A percentile compares a stretch with the other conserved stretches of the same genome.
These are phyloP conservation scores for Metarhizium sp. DNA, from an alignment of 2,329 filamentous ascomycete genomes.

Conservation along the genomic window DNA sequence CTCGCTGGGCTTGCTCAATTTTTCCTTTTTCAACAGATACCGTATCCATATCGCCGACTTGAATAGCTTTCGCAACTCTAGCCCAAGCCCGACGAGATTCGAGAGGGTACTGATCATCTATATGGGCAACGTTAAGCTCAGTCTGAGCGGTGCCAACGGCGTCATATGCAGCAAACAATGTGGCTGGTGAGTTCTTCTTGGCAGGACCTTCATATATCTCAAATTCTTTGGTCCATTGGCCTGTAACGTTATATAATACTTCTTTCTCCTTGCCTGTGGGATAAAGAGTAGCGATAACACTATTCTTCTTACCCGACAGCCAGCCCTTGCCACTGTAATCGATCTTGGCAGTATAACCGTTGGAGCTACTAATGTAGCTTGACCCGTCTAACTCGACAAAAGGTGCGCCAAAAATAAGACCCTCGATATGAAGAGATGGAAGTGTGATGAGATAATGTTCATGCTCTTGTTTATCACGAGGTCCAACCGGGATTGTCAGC, in stretches of 20 bases:
- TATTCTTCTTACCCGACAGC: slow-evolving; percentile 94
- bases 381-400: slow-evolving; percentile 85
- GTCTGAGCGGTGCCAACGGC: slow-evolving; percentile 50
- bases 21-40: slow-evolving; percentile 73
- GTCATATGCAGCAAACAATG: slow-evolving; percentile 50
- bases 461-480: slow-evolving; percentile 22
- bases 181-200: slow-evolving; percentile 39
- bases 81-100: slow-evolving; percentile 85
- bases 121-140: slow-evolving; percentile 58
- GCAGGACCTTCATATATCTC: slow-evolving; percentile 59
- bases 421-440: slow-evolving; percentile 86
- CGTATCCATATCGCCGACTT: slow-evolving; percentile 72
- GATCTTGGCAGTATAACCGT: slow-evolving; percentile 79
- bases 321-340: slow-evolving; percentile 92
- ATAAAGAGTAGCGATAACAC: slow-evolving; percentile 67
- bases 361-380: slow-evolving; percentile 78
- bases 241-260: slow-evolving; percentile 69
- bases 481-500: slow-evolving; percentile 54
- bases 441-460: slow-evolving; percentile 88
- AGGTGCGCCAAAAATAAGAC: slow-evolving; percentile 74
- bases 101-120: slow-evolving; percentile 75
- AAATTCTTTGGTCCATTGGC: slow-evolving; percentile 84
- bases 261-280: slow-evolving; percentile 63
- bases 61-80: slow-evolving; percentile 74
- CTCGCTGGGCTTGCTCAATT: slow-evolving; percentile 82